phyloP scores from a whole-genome alignment of 2,329 filamentous ascomycete species.

The Ophiocordyceps camponoti-leonardi region DNA sequence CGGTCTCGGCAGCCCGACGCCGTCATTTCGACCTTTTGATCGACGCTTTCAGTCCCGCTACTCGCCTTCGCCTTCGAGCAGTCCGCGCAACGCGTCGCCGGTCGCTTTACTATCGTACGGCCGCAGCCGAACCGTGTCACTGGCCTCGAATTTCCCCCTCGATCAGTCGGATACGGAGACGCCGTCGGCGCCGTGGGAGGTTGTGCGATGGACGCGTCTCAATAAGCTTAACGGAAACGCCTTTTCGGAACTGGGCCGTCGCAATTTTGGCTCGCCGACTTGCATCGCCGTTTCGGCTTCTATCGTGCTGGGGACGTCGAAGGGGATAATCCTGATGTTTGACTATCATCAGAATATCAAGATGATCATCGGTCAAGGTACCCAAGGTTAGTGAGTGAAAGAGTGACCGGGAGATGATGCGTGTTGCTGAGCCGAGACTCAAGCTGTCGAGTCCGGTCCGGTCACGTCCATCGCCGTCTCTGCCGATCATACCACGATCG shows the following conservation, averaged over 20 bases:
- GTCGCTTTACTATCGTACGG: constrained; percentile 44
- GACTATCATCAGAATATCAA: constrained; percentile 95
- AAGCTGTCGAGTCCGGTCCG: constrained; percentile 77
- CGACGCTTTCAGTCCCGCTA: constrained; percentile 77
- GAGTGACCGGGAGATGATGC: not conserved
- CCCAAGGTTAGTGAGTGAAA: constrained; percentile 46
- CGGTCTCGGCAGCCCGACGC: constrained; percentile 51
- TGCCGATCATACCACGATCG: constrained; percentile 83
- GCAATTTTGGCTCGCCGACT: constrained; percentile 83
- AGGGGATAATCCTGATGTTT: constrained; percentile 87
- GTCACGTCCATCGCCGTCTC: constrained; percentile 81
- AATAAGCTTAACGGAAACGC: constrained; percentile 77
- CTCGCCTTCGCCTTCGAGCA: constrained; percentile 31
- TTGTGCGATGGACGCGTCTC: constrained; percentile 88
- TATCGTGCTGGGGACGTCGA: constrained; percentile 83
- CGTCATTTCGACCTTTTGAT: constrained; percentile 84
- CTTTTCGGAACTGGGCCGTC: constrained; percentile 81
- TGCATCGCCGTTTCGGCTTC: constrained; percentile 76
- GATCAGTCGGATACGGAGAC: constrained; percentile 51
- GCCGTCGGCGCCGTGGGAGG: constrained; percentile 79
- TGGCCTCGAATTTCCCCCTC: constrained; percentile 50
- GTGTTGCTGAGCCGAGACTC: constrained; percentile 7
- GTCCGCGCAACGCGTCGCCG: constrained; percentile 58
- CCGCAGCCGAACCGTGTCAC: constrained; percentile 67
- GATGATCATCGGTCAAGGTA: constrained; percentile 82